These are phyloP conservation scores for Parmelia sp. DNA, from an alignment of 495 filamentous ascomycete genomes.

Conservation along the genomic window DNA sequence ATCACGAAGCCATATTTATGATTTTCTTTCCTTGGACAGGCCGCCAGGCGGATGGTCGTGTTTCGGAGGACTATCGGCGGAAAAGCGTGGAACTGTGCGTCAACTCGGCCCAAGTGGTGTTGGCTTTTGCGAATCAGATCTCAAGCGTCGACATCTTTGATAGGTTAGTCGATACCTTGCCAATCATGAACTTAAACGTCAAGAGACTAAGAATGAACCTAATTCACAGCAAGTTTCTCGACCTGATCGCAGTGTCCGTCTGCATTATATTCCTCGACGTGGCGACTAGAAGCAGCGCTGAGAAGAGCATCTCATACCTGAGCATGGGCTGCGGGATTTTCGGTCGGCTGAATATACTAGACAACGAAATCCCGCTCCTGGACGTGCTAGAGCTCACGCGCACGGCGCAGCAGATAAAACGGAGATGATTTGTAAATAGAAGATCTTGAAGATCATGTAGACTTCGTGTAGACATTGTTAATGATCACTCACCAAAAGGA, in stretches of 20 bases:
- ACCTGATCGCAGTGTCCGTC: conserved; percentile 8
- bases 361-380: conserved; percentile 5
- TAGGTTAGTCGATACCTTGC: conserved; percentile 3
- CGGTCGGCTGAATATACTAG: conserved; percentile 1
- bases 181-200: background rate
- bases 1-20: conserved; percentile 11
- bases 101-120: conserved; percentile 8
- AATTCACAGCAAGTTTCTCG: conserved; percentile 7
- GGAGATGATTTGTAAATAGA: too few relatives aligned
- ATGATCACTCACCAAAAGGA: too few relatives aligned
- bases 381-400: conserved; percentile 5
- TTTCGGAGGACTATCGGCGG: conserved; percentile 1
- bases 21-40: conserved; percentile 5
- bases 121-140: conserved; percentile 4
- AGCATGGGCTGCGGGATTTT: conserved; percentile 8
- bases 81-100: conserved; percentile 5
- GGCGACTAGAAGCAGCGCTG: conserved; percentile 1
- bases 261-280: conserved; percentile 9
- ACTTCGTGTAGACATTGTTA: too few relatives aligned
- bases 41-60: background rate
- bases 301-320: conserved; percentile 11
- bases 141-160: conserved; percentile 4
- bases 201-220: conserved; percentile 8
- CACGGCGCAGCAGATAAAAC: conserved; percentile 7
- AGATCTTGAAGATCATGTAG: too few relatives aligned